Evolutionary conservation across 1,284 basidiomycete species (phyloP).

Genomic region (Leccinum griseonigrum): DNA sequence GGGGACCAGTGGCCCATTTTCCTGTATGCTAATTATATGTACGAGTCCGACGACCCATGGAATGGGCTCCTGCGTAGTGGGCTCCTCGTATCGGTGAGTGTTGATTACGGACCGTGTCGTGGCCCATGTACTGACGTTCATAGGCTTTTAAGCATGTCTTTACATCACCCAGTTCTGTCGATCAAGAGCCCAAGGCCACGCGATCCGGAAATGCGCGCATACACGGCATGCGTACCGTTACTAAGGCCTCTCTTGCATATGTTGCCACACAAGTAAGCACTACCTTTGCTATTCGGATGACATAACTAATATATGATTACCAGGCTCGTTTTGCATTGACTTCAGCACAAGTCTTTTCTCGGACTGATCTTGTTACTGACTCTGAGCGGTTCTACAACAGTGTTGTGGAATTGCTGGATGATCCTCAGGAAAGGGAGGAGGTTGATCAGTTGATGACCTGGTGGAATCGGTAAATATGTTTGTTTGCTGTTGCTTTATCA

Average conservation of each 20-base stretch:
- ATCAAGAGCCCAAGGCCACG: neutral
- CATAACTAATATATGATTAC: neutral
- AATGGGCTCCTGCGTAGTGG: neutral
- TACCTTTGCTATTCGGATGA: neutral
- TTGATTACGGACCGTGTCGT: neutral
- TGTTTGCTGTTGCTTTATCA: neutral
- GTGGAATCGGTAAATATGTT: neutral
- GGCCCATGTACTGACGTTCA: neutral
- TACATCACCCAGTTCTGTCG: neutral
- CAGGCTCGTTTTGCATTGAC: neutral
- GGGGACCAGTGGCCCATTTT: neutral
- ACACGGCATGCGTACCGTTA: neutral
- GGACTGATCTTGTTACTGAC: neutral
- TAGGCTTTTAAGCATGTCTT: neutral
- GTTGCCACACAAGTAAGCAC: neutral
- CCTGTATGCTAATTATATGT: neutral
- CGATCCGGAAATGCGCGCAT: neutral
- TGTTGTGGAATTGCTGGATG: neutral
- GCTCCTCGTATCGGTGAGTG: neutral
- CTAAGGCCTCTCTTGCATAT: neutral
- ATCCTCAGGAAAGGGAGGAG: neutral
- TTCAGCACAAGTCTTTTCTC: neutral
- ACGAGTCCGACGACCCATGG: neutral
- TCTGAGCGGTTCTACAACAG: neutral
- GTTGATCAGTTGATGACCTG: neutral